Evolutionary conservation across 305 asterid genomes (phyloP).

Genomic region (Nicotiana rustica): DNA sequence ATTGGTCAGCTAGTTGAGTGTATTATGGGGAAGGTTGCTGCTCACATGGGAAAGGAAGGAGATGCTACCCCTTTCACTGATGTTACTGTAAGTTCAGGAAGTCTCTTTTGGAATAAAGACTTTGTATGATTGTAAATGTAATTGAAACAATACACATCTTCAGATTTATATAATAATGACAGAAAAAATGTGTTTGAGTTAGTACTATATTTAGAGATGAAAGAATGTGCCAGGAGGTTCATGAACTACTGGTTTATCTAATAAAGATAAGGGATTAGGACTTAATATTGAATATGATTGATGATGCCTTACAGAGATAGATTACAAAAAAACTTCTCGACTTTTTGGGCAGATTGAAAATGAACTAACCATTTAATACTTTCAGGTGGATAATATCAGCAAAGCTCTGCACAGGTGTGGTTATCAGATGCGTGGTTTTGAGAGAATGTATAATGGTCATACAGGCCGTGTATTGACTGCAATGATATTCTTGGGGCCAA

Average conservation of each 20-base stretch:
- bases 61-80: constrained; percentile 50
- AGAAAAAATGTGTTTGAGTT: neutral
- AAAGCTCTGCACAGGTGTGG: constrained; percentile 45
- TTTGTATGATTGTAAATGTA: constrained; percentile 6
- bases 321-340: neutral
- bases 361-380: neutral
- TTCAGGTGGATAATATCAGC: constrained; percentile 49
- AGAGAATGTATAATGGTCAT: constrained; percentile 44
- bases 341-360: neutral
- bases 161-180: neutral
- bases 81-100: constrained; percentile 40
- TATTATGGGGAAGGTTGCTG: constrained; percentile 46
- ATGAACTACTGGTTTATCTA: constrained; percentile 21
- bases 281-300: neutral
- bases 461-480: constrained; percentile 34
- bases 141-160: neutral
- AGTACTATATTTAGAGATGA: neutral
- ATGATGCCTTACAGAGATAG: neutral
- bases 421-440: constrained; percentile 48
- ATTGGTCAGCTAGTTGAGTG: constrained; percentile 48
- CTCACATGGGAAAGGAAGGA: constrained; percentile 47
- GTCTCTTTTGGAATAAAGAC: neutral
- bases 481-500: constrained; percentile 47
- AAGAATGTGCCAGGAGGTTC: constrained; percentile 18
- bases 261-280: neutral